phyloP scores from a whole-genome alignment of 345 rosid species.

The Hevea brasiliensis region DNA sequence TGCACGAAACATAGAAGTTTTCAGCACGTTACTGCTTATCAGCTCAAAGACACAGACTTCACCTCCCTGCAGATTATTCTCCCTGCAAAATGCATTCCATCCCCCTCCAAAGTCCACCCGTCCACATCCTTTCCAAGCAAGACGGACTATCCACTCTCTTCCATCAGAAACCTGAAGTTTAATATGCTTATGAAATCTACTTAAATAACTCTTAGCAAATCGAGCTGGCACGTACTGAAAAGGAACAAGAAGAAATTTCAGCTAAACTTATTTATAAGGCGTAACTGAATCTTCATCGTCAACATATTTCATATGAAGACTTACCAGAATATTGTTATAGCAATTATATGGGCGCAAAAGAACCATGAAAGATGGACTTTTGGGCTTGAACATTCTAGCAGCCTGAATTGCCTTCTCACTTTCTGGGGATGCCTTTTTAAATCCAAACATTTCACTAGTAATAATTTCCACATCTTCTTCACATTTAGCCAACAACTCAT shows the following conservation, averaged over 20 bases:
- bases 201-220: slow-evolving; percentile 17
- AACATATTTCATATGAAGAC: not conserved
- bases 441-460: slow-evolving; percentile 12
- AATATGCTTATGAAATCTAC: not conserved
- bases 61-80: slow-evolving; percentile 14
- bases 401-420: slow-evolving; percentile 39
- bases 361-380: slow-evolving; percentile 40
- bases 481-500: not conserved
- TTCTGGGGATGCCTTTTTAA: slow-evolving; percentile 20
- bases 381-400: slow-evolving; percentile 37
- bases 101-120: slow-evolving; percentile 9
- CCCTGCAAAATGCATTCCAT: slow-evolving; percentile 12
- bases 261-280: not conserved
- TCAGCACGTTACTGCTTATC: not conserved
- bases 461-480: slow-evolving; percentile 24
- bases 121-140: not conserved
- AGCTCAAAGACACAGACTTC: slow-evolving; percentile 28
- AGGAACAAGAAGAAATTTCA: not conserved
- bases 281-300: not conserved
- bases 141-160: slow-evolving; percentile 12
- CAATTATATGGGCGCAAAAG: slow-evolving; percentile 30
- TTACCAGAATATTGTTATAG: slow-evolving; percentile 21
- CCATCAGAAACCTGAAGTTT: slow-evolving; percentile 29
- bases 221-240: slow-evolving; percentile 26
- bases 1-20: slow-evolving; percentile 9